Base-by-base conservation (phyloP, 177 flowering plant genomes). In the Vitis hybrid region DNA sequence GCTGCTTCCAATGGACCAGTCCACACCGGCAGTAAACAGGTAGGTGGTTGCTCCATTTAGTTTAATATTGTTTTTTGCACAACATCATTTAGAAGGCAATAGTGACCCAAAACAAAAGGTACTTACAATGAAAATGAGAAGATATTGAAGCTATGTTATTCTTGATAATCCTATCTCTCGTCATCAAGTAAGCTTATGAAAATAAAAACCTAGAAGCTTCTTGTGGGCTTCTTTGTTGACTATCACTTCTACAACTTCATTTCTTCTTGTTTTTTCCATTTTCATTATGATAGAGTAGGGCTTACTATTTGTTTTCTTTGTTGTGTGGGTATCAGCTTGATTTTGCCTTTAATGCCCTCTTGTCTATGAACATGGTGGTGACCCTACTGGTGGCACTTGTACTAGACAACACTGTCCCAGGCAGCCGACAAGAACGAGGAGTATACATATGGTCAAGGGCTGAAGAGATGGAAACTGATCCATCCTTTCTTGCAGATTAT, bases 1-100 rank as follows among this genome's bases (percentile, higher is more conserved):
- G 97, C 97, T 11, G 95, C 97, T 65, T 94, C 97, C 49, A 77
- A 76, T 75, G 98, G 98, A 73, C 98, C 97, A 7, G 77, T 88
- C 70, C 84, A 75, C 68, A 80, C 84, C 3, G 91, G 93, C 62
- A 87, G 56, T 74, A 72, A 71, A 69, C 83, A 88, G 60, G 98
- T 92, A 82, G 75, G 88, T 48, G 8, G 26, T 50, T 52, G 4
- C 23, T 32, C 14, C 65, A 14, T 50, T 18, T 19, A 8, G 23
- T 32, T 40, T 13, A 30, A 30, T 30, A 30, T 30, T 30, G 32
- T 30, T 30, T 30, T 30, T 30, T 30, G 5, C 32, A 30, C 32
- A 30, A 30, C 4, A 30, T 30, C 32, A 30, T 30, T 12, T n/a
- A 30, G 3, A 54, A 18, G 30, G 10, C 4, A 30, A 30, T 0